phyloP scores from a whole-genome alignment of 768 basidiomycete genomes.

The Botryobasidium botryosum region DNA sequence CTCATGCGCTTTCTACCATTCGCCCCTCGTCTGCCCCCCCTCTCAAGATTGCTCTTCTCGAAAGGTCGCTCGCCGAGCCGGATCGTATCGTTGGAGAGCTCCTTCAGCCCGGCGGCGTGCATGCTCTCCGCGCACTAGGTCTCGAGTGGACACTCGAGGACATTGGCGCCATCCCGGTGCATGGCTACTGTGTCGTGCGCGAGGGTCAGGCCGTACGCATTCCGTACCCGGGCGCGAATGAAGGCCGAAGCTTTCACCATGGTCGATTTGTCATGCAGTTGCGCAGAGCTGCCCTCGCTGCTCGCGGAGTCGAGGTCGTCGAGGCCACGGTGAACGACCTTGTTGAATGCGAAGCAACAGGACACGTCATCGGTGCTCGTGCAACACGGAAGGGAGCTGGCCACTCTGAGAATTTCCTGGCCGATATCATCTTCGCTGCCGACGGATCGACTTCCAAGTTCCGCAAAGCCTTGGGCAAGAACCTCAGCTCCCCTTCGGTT shows the following conservation, averaged over 20 bases:
- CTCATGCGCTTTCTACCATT: conserved; percentile 58
- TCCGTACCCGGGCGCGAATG: conserved; percentile 58
- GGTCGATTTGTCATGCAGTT: conserved; percentile 75
- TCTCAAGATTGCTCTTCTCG: conserved; percentile 67
- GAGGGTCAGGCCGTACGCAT: conserved; percentile 59
- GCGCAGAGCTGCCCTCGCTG: conserved; percentile 42
- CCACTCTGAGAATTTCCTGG: conserved; percentile 34
- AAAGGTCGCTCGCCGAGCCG: conserved; percentile 81
- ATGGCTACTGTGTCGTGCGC: conserved; percentile 75
- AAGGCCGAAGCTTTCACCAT: conserved; percentile 87
- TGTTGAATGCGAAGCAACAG: conserved; percentile 36
- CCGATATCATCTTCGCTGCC: conserved; percentile 71
- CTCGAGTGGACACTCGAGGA: conserved; percentile 57
- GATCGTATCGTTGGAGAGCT: conserved; percentile 97
- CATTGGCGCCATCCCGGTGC: conserved; percentile 70
- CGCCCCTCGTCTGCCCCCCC: conserved; percentile 25
- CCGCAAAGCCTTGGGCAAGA: conserved; percentile 33
- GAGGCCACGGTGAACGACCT: conserved; percentile 74
- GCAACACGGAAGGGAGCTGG: conserved; percentile 33
- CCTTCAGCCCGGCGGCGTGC: conserved; percentile 81
- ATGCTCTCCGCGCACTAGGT: conserved; percentile 59
- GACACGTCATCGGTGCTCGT: conserved; percentile 47
- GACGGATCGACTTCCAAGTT: conserved; percentile 96
- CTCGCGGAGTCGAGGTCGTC: conserved; percentile 54
- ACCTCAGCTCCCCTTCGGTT: conserved; percentile 20